Base-by-base conservation (phyloP, 768 basidiomycete genomes). In the Kondoa malvinella region DNA sequence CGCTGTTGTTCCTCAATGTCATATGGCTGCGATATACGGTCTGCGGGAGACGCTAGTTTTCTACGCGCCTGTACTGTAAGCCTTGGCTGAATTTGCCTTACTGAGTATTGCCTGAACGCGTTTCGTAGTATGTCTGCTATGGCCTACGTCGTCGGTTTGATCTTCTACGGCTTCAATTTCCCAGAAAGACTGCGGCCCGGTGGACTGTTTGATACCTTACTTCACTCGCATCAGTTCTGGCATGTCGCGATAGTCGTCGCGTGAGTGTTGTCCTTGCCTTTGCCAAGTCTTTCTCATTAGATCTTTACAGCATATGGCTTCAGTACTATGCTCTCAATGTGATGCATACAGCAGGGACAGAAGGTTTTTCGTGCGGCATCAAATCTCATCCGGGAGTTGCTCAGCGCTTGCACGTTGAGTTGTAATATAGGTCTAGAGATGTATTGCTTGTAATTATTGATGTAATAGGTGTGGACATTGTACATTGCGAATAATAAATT, bases 1-100 rank as follows among this genome's bases (percentile, higher is more conserved):
- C 2, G 74, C 75, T 0, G 61, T 73, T 21, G 72, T 68, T 3
- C 76, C 76, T 4, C 69, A 74, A 34, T 67, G 71, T 3, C 76
- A 76, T 60, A 71, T 74, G 32, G 58, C 68, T 0, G 2, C 64
- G 2, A 61, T 72, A 12, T 68, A 68, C 56, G 75, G 75, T 0
- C 1, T 66, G 1, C 1, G 16, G 2, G 62, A 67, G 4, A 74
- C 75, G 1, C 25, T 71, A 30, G 25, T 56, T 25, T 76, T 76
- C 66, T 70, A 71, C 66, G 57, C 57, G 12, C 69, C 69, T 16
- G 69, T 67, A 4, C 21, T 67, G 17, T 69, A 57, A 29, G 66
- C n/a, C n/a, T 65, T 60, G 31, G 63, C 27, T 57, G 66, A 17
- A 57, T 58, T 21, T 69, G 58, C 57, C 66, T 33, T 8, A 27